Evolutionary conservation across 257 asterid species (phyloP).

Genomic region (Gardenia jasminoides): DNA sequence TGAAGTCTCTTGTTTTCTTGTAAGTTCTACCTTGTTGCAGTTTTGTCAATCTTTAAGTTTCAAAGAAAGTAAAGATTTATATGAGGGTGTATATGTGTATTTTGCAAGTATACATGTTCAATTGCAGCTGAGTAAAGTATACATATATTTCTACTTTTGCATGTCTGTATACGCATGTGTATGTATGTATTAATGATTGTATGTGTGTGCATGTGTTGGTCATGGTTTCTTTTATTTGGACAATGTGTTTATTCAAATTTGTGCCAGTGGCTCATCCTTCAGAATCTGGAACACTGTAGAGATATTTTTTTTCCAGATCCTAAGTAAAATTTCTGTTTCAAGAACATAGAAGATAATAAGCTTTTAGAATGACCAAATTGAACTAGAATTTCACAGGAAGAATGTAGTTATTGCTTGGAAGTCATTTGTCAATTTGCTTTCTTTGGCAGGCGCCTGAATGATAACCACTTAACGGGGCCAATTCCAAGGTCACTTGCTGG

Average conservation of each 20-base stretch:
- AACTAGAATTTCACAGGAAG: not conserved
- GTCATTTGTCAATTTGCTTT: constrained; percentile 1
- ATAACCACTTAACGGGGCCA: constrained; percentile 63
- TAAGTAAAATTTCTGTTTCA: not conserved
- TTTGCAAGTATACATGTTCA: no score
- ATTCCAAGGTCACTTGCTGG: constrained; percentile 59
- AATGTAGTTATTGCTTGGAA: constrained; percentile 10
- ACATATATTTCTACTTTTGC: no score
- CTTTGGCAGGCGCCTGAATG: constrained; percentile 65
- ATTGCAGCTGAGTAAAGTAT: no score
- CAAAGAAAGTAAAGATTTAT: not conserved
- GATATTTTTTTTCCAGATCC: not conserved
- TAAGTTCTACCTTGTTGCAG: constrained; percentile 38
- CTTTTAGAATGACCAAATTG: no score
- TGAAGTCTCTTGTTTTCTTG: constrained; percentile 85
- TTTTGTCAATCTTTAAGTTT: not conserved
- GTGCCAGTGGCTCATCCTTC: not conserved
- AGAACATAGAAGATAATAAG: not conserved
- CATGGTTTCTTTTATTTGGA: not conserved
- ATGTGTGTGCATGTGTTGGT: not conserved
- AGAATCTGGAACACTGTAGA: not conserved
- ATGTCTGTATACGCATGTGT: no score
- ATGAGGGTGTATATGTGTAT: not conserved
- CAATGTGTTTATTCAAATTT: not conserved
- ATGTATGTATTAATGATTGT: not conserved